Percentiles rank a stretch among this genome's conserved stretches.
These are phyloP conservation scores for Nemania abortiva DNA, from an alignment of 2,329 filamentous ascomycete species.

Conservation along the genomic window DNA sequence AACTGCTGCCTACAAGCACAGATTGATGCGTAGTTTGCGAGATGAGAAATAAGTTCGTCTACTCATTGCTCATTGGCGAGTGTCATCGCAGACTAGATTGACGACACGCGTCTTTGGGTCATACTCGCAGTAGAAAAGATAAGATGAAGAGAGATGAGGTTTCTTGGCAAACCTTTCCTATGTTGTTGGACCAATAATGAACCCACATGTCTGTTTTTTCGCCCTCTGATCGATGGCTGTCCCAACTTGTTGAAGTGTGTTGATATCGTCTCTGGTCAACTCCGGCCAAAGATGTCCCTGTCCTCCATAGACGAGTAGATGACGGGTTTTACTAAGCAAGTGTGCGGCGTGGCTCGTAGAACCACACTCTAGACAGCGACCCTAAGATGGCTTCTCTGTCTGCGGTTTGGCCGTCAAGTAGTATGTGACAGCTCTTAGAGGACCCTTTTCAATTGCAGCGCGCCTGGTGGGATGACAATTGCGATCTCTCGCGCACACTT, in stretches of 20 bases:
- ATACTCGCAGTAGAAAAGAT: background rate
- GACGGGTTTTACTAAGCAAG: too few species aligned
- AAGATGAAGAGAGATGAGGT: background rate
- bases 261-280: too few species aligned
- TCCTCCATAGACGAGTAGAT: too few species aligned
- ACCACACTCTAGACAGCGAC: background rate
- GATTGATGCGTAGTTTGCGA: slow-evolving; percentile 13
- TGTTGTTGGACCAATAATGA: background rate
- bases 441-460: background rate
- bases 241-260: too few species aligned
- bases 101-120: slow-evolving; percentile 3
- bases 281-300: too few species aligned
- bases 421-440: background rate
- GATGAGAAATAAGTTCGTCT: background rate
- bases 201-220: background rate
- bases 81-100: background rate
- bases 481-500: background rate
- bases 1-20: slow-evolving; percentile 21
- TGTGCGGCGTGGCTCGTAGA: too few species aligned
- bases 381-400: background rate
- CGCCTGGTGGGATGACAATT: background rate
- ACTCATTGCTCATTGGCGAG: slow-evolving; percentile 3
- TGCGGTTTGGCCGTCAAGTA: background rate
- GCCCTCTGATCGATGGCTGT: background rate
- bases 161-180: background rate